Evolutionary conservation across 306 rosid species (phyloP).

Genomic region (Potentilla sterilis): DNA sequence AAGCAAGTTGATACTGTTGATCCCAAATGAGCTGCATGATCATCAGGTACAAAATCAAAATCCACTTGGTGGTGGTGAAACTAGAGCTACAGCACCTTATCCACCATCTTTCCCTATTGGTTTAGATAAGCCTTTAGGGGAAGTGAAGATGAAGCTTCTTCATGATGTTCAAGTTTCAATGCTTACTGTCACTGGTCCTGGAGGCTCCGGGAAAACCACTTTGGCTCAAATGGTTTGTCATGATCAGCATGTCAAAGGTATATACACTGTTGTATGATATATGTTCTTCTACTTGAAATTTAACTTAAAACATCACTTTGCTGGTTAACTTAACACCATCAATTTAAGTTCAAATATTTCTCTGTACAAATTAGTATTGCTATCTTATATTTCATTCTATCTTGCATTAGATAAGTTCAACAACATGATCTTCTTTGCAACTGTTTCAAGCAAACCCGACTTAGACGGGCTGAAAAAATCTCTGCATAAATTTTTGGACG

Average conservation of each 20-base stretch:
- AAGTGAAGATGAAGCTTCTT: conserved; percentile 43
- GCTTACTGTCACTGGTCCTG: conserved; percentile 40
- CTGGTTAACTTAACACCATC: not conserved
- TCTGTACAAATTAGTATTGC: not conserved
- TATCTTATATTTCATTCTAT: not conserved
- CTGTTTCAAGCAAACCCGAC: conserved; percentile 36
- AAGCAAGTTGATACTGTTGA: not conserved
- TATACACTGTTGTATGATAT: too few relatives aligned
- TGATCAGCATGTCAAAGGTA: conserved; percentile 45
- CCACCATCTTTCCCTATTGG: conserved; percentile 37
- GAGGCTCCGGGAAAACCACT: conserved; percentile 56
- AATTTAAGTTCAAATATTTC: not conserved
- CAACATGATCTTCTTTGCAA: conserved; percentile 45
- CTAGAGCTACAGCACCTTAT: conserved; percentile 22
- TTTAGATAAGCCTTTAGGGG: conserved; percentile 41
- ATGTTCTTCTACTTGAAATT: not conserved
- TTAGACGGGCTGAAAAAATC: conserved; percentile 16
- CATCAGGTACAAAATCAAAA: not conserved
- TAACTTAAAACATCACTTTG: too few relatives aligned
- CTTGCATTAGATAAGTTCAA: conserved; percentile 31
- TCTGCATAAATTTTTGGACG: not conserved
- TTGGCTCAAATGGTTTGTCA: conserved; percentile 44
- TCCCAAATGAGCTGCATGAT: not conserved
- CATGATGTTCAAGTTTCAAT: conserved; percentile 18
- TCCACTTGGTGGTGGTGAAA: conserved; percentile 15